phyloP scores from a whole-genome alignment of 2,329 filamentous ascomycete genomes.

The Penicillium griseofulvum region DNA sequence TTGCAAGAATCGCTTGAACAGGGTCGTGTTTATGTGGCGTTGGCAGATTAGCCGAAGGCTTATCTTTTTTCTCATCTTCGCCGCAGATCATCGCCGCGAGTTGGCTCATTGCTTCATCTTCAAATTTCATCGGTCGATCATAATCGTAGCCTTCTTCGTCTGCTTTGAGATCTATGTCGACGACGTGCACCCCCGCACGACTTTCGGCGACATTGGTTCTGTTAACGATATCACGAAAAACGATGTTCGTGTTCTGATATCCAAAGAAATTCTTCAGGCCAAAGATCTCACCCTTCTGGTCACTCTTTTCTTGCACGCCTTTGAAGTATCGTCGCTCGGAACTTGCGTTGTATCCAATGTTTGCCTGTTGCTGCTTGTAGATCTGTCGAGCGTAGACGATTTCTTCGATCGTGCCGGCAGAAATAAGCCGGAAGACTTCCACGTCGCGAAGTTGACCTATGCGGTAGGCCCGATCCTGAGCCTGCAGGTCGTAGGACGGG shows the following conservation, averaged over 20 bases:
- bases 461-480: conserved; percentile 92
- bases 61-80: conserved; percentile 11
- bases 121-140: conserved; percentile 46
- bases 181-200: conserved; percentile 75
- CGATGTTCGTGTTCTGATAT: conserved; percentile 73
- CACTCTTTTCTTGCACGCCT: conserved; percentile 80
- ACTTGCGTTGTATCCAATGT: conserved; percentile 92
- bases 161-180: conserved; percentile 70
- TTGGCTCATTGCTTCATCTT: conserved; percentile 69
- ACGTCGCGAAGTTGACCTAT: conserved; percentile 92
- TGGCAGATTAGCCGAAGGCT: conserved; percentile 13
- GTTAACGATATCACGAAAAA: conserved; percentile 94
- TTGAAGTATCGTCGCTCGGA: conserved; percentile 92
- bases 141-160: conserved; percentile 56
- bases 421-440: conserved; percentile 90
- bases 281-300: conserved; percentile 90
- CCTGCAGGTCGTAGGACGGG: conserved; percentile 88
- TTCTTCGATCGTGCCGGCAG: conserved; percentile 90
- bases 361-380: conserved; percentile 98
- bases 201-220: conserved; percentile 97
- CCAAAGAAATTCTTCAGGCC: conserved; percentile 83
- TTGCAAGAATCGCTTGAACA: conserved; percentile 81
- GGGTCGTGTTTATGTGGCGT: conserved; percentile 62
- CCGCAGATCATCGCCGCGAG: conserved; percentile 63
- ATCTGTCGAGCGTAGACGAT: conserved; percentile 96